Percentiles rank a stretch among this genome's conserved stretches.
phyloP scores from a whole-genome alignment of 2,329 filamentous ascomycete species.

The Emmonsia crescens region DNA sequence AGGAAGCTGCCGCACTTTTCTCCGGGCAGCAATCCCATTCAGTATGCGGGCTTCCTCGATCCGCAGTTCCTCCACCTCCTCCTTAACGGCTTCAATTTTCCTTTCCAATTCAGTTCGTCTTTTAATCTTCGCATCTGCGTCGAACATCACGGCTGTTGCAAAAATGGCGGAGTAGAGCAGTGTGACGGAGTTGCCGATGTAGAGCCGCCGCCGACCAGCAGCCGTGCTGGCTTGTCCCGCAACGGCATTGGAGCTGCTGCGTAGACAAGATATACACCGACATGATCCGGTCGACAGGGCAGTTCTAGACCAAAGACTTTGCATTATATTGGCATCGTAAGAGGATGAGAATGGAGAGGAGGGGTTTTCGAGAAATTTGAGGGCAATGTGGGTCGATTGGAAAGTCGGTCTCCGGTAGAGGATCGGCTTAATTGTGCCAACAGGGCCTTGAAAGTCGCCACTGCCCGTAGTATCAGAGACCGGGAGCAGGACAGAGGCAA shows the following conservation, averaged over 20 bases:
- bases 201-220: slow-evolving; percentile 28
- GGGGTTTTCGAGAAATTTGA: background rate
- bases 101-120: slow-evolving; percentile 31
- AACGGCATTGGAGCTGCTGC: slow-evolving; percentile 25
- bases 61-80: slow-evolving; percentile 30
- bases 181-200: slow-evolving; percentile 33
- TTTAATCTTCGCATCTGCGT: slow-evolving; percentile 30
- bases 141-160: slow-evolving; percentile 30
- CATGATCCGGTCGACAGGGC: slow-evolving; percentile 27
- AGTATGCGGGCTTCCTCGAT: slow-evolving; percentile 30
- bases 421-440: background rate
- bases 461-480: background rate
- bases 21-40: slow-evolving; percentile 21
- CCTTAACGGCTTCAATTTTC: slow-evolving; percentile 33
- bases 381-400: background rate
- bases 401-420: background rate
- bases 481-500: background rate
- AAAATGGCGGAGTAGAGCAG: slow-evolving; percentile 37
- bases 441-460: background rate
- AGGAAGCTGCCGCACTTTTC: slow-evolving; percentile 13
- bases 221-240: slow-evolving; percentile 26
- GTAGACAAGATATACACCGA: slow-evolving; percentile 33
- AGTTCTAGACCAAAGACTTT: slow-evolving; percentile 34
- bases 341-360: background rate
- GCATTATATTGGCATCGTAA: slow-evolving; percentile 26